These are phyloP conservation scores for Malbranchea zuffiana DNA, from an alignment of 2,329 filamentous ascomycete genomes.

Conservation along the genomic window DNA sequence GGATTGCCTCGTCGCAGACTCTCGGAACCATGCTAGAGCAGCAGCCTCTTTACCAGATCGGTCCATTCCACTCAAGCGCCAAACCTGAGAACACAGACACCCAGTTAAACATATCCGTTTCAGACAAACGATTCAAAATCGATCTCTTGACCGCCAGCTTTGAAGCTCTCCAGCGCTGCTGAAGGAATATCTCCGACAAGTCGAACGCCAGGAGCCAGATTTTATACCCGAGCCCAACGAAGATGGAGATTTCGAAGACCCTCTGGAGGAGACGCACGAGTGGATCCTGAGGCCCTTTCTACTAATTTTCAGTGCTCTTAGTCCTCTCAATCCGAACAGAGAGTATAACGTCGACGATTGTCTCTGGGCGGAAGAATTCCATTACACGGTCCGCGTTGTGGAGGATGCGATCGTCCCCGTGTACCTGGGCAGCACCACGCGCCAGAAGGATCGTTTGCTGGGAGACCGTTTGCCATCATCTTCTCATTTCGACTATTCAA, in stretches of 20 bases:
- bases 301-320: conserved; percentile 10
- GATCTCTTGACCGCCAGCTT: conserved; percentile 12
- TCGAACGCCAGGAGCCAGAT: conserved; percentile 12
- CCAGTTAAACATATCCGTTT: conserved; percentile 14
- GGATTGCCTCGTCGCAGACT: too few relatives aligned
- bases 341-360: conserved; percentile 13
- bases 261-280: conserved; percentile 12
- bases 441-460: conserved; percentile 4
- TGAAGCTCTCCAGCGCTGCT: conserved; percentile 11
- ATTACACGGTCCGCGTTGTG: conserved; percentile 10
- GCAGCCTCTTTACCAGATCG: neutral
- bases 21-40: neutral
- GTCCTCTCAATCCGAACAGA: conserved; percentile 8
- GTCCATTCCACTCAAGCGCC: neutral
- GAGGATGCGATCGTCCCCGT: conserved; percentile 6
- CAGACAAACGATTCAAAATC: conserved; percentile 13
- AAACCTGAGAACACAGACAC: conserved; percentile 12
- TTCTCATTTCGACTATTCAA: conserved; percentile 12
- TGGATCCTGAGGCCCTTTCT: conserved; percentile 13
- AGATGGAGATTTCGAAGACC: conserved; percentile 12
- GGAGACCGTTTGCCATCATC: conserved; percentile 8
- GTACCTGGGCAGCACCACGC: neutral
- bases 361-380: conserved; percentile 14
- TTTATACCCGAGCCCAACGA: conserved; percentile 10
- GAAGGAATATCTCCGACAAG: conserved; percentile 12